phyloP scores from a whole-genome alignment of 2,329 filamentous ascomycete species.

The Zelopaecilomyces penicillatus region DNA sequence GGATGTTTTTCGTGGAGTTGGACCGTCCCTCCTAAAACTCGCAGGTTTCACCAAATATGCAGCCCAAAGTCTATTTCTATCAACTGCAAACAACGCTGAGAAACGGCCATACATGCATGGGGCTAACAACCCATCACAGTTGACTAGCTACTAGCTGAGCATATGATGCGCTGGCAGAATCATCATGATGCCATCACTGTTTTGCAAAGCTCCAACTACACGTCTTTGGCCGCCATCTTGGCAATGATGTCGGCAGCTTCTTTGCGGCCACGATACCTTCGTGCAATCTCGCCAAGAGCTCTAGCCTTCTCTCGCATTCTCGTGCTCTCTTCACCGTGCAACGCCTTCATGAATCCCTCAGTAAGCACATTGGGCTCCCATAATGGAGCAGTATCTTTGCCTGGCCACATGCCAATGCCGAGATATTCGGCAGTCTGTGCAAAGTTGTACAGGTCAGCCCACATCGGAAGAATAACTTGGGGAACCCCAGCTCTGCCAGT shows the following conservation, averaged over 20 bases:
- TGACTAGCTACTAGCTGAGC: no score
- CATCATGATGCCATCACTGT: no score
- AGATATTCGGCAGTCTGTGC: conserved; percentile 33
- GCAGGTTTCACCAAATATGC: no score
- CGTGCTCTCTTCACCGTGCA: conserved; percentile 8
- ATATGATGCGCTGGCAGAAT: no score
- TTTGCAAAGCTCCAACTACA: no score
- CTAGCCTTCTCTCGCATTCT: conserved; percentile 13
- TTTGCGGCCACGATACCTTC: conserved; percentile 4
- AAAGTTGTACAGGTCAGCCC: conserved; percentile 39
- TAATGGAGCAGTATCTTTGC: conserved; percentile 23
- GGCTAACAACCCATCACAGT: no score
- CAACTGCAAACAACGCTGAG: no score
- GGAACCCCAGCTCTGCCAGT: conserved; percentile 30
- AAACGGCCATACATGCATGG: no score
- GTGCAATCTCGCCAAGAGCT: conserved; percentile 9
- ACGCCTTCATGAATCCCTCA: conserved; percentile 16
- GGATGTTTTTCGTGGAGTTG: no score
- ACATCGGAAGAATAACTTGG: conserved; percentile 37
- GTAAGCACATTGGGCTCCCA: conserved; percentile 19
- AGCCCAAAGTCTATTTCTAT: no score
- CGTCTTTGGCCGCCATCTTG: conserved; percentile 1
- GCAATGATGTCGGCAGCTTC: conserved; percentile 3
- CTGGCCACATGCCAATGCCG: conserved; percentile 33
- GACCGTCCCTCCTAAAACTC: no score